These are phyloP conservation scores for Rhizopogon vinicolor DNA, from an alignment of 768 basidiomycete genomes.

Conservation along the genomic window DNA sequence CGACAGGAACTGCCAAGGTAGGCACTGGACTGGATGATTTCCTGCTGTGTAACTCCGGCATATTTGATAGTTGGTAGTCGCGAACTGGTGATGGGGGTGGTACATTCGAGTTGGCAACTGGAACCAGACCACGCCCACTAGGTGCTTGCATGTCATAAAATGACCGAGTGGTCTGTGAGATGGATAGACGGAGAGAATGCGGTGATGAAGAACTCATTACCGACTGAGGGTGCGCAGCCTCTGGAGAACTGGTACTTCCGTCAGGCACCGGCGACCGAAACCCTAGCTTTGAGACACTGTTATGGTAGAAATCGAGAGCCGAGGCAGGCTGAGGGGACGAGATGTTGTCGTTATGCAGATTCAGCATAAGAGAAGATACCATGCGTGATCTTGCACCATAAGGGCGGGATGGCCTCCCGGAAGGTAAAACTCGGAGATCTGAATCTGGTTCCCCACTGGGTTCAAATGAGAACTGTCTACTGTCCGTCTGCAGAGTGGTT, in stretches of 20 bases:
- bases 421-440: not conserved
- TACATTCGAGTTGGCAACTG: not conserved
- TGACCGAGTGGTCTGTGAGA: not conserved
- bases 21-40: no score
- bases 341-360: not conserved
- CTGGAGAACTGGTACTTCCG: not conserved
- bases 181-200: not conserved
- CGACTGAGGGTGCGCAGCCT: slow-evolving; percentile 1
- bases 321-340: slow-evolving; percentile 1
- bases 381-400: not conserved
- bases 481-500: not conserved
- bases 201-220: not conserved
- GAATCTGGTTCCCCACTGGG: not conserved
- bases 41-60: not conserved
- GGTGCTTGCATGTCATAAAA: not conserved
- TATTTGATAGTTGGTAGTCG: not conserved
- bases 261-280: slow-evolving; percentile 3
- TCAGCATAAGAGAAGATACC: not conserved
- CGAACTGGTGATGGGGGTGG: not conserved
- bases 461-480: not conserved
- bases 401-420: not conserved
- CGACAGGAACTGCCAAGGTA: not conserved
- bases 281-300: slow-evolving; percentile 4
- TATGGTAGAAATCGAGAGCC: slow-evolving; percentile 14
- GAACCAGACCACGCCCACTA: not conserved